A percentile compares a stretch with the other conserved stretches of the same genome.
phyloP scores from a whole-genome alignment of 2,329 filamentous ascomycete species.

The Phialophora chinensis region DNA sequence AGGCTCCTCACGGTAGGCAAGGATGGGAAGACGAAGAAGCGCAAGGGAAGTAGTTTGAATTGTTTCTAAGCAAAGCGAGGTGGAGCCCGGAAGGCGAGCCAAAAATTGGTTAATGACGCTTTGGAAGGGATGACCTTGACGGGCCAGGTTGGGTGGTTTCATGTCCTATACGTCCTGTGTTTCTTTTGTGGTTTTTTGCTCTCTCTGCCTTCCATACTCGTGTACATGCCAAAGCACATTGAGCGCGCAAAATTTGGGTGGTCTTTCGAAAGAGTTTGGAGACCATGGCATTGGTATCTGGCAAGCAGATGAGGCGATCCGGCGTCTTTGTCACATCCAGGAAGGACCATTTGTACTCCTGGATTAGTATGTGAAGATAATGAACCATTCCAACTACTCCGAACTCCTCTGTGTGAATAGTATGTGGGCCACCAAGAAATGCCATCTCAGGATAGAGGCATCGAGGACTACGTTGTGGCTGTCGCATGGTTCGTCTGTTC shows the following conservation, averaged over 20 bases:
- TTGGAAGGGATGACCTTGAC: slow-evolving; percentile 11
- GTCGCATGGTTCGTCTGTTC: too few relatives aligned
- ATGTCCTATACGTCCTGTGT: slow-evolving; percentile 5
- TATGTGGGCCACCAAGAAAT: too few relatives aligned
- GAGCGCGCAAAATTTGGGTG: not conserved
- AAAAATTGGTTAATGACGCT: slow-evolving; percentile 12
- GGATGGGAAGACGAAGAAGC: slow-evolving; percentile 75
- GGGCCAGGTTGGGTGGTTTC: slow-evolving; percentile 8
- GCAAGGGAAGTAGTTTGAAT: slow-evolving; percentile 89
- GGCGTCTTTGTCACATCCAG: not conserved
- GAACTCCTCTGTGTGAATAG: too few relatives aligned
- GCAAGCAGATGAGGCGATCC: not conserved
- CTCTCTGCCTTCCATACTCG: not conserved
- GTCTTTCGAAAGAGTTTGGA: not conserved
- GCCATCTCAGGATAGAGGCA: too few relatives aligned
- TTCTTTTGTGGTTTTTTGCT: slow-evolving; percentile 1
- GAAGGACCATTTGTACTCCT: not conserved
- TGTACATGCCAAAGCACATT: slow-evolving; percentile 1
- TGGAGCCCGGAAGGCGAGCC: not conserved
- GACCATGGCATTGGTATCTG: not conserved
- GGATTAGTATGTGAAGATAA: slow-evolving; percentile 1
- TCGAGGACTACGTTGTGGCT: too few relatives aligned
- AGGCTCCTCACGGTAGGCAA: slow-evolving; percentile 71
- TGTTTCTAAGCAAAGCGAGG: slow-evolving; percentile 74
- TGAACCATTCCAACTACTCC: not conserved